Evolutionary conservation across 2,329 filamentous ascomycete genomes (phyloP), one percentile per base, ranked within the genome.

Genomic region (Fusarium cyanostomum): DNA sequence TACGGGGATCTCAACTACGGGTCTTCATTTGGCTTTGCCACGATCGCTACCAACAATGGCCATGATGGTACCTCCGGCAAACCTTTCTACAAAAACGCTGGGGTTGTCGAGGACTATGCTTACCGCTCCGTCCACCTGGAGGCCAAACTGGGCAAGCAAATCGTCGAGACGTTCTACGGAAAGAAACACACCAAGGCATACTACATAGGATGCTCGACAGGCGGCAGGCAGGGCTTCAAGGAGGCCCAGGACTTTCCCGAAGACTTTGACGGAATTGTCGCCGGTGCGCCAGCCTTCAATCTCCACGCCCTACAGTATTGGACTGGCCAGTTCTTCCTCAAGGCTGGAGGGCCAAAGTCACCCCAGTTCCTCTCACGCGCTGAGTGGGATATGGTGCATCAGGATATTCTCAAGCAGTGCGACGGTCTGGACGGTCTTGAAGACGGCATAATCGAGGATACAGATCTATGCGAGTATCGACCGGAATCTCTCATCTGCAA

Each of bases 121-220:
- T 77, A 73, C 43, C 4, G 5, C 1, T 44, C 26, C 35, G 44
- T 11, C 24, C 43, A 34, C 30, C 33, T 7, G 7, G 62, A 62
- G 34, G 59, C 71, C 16, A 71, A 13, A 1, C n/a, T 26, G 0
- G 62, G 53, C 0, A 63, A 63, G 21, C 55, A 34, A 12, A 34
- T 63, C 1, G 50, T 65, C 1, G 35, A 57, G 16, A n/a, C 44
- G 1, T 85, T 84, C 71, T 88, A 87, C 65, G 72, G 73, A 2
- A 58, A 54, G 4, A 5, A 26, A 0, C 70, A 76, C 1, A 70
- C 73, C 1, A 81, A 80, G 49, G 81, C 79, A 1, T 88, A 88
- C 71, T 88, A 82, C 59, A 68, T 82, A 3, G 86, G 86, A 8
- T 88, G 86, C 67, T 87, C 84, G 0, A 82, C 84, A 0, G 86